A percentile compares a stretch with the other conserved stretches of the same genome.
These are phyloP conservation scores for Neckera pumila DNA, from an alignment of 225 moss, liverwort and hornwort genomes.

Conservation along the genomic window DNA sequence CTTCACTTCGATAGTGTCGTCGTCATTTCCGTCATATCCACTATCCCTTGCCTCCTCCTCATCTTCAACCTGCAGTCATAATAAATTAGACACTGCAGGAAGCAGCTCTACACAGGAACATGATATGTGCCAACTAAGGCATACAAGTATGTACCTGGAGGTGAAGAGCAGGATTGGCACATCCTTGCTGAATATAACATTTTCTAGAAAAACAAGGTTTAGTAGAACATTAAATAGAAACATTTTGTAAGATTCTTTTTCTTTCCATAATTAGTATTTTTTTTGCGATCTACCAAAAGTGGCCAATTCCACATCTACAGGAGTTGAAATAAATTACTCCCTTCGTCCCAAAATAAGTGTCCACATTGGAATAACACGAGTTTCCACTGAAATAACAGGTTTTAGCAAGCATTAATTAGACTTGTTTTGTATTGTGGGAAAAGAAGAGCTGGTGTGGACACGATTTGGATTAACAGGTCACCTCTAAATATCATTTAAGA, in stretches of 20 bases:
- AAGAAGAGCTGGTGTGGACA: background rate
- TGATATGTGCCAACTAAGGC: background rate
- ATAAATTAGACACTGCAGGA: background rate
- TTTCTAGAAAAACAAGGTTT: background rate
- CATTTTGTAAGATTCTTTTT: background rate
- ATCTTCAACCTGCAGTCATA: constrained; percentile 23
- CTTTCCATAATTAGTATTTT: too few relatives aligned
- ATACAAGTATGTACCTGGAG: background rate
- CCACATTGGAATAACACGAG: background rate
- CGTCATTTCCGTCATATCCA: constrained; percentile 15
- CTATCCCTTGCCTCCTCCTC: constrained; percentile 20
- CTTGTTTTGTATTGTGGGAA: background rate
- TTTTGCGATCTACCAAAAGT: background rate
- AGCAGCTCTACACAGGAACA: background rate
- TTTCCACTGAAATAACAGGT: background rate
- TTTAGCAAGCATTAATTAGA: background rate
- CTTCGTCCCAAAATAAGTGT: background rate
- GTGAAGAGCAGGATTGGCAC: background rate
- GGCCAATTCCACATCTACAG: background rate
- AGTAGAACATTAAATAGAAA: background rate
- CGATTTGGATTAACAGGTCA: background rate
- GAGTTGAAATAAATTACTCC: background rate
- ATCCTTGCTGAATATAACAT: background rate
- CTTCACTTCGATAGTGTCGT: constrained; percentile 50
- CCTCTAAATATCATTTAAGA: background rate